Evolutionary conservation across 2,329 filamentous ascomycete genomes (phyloP).

Genomic region (Dactylella cylindrospora): DNA sequence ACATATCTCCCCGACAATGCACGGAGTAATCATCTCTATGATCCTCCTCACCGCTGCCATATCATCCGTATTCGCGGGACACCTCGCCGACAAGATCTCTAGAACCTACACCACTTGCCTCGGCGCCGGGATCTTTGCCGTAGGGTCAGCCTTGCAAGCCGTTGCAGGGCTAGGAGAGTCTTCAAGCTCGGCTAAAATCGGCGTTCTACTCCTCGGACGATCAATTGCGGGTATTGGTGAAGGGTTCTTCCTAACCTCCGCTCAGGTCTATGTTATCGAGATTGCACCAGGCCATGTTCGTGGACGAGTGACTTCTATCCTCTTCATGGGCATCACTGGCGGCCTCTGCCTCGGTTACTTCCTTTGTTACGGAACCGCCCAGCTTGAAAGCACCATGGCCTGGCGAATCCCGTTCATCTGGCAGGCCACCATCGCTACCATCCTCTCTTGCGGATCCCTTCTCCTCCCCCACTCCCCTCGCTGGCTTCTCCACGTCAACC

Average conservation of each 20-base stretch:
- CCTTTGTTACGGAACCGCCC: conserved; percentile 60
- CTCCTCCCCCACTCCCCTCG: conserved; percentile 61
- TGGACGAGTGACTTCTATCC: conserved; percentile 58
- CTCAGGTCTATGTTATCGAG: conserved; percentile 64
- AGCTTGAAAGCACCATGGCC: conserved; percentile 56
- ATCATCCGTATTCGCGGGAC: conserved; percentile 62
- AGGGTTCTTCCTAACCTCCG: conserved; percentile 61
- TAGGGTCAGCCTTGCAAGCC: conserved; percentile 60
- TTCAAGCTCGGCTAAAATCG: conserved; percentile 50
- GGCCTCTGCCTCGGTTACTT: conserved; percentile 63
- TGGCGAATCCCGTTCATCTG: conserved; percentile 63
- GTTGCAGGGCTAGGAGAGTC: conserved; percentile 51
- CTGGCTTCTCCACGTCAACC: conserved; percentile 59
- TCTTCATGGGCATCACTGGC: conserved; percentile 59
- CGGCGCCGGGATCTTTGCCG: conserved; percentile 58
- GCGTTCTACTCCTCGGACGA: conserved; percentile 61
- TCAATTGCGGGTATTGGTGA: conserved; percentile 62
- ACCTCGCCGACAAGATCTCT: conserved; percentile 59
- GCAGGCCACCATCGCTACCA: conserved; percentile 53
- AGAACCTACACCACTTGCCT: conserved; percentile 57
- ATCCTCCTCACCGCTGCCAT: conserved; percentile 62
- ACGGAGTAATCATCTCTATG: conserved; percentile 62
- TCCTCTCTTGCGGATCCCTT: conserved; percentile 53
- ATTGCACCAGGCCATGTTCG: conserved; percentile 59
- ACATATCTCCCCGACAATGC: conserved; percentile 57